A percentile compares a stretch with the other conserved stretches of the same genome.
Conservation (phyloP, 2,329 filamentous ascomycete species). For the Calonectria pseudoreteaudii region DNA sequence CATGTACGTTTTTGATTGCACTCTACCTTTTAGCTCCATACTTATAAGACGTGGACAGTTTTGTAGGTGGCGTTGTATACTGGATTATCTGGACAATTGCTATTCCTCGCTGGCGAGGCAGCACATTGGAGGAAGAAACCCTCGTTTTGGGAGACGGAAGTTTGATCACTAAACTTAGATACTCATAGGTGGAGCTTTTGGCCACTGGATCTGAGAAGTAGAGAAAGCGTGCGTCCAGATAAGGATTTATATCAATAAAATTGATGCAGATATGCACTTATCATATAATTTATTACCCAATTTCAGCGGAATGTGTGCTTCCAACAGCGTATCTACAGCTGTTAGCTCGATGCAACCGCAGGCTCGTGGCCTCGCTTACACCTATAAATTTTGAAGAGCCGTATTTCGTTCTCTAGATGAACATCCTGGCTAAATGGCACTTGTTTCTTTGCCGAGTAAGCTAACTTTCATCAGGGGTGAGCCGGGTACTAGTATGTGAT, state of each 20-base stretch:
- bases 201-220: neutral
- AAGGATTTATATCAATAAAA: neutral
- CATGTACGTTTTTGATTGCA: conserved; percentile 57
- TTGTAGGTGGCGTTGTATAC: conserved; percentile 70
- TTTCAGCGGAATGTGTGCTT: neutral
- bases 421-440: neutral
- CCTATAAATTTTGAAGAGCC: no score
- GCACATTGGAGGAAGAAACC: conserved; percentile 71
- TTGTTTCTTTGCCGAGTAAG: neutral
- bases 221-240: neutral
- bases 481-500: neutral
- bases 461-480: neutral
- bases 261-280: neutral
- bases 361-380: no score
- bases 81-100: conserved; percentile 76
- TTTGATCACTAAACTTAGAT: conserved; percentile 68
- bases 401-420: neutral
- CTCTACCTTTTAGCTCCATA: neutral
- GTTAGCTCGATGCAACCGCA: no score
- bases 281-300: neutral
- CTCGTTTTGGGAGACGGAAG: conserved; percentile 75
- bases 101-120: conserved; percentile 69
- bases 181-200: conserved; percentile 6
- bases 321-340: no score
- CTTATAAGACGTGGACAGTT: conserved; percentile 49